Percentiles rank a stretch among this genome's conserved stretches.
phyloP scores from a whole-genome alignment of 1,284 basidiomycete species.

The Ganoderma leucocontextum region DNA sequence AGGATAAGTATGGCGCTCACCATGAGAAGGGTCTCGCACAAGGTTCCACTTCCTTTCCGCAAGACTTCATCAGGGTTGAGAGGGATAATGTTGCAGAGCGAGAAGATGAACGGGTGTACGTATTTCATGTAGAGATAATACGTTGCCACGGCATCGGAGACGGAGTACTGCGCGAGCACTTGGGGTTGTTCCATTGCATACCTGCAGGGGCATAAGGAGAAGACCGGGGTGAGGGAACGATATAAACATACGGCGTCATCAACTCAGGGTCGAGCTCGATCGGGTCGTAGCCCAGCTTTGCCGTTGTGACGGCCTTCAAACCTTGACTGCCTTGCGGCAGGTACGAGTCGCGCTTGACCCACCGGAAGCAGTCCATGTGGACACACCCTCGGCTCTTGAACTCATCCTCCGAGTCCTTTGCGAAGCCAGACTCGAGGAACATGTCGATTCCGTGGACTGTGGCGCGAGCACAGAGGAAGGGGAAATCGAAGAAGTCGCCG shows the following conservation, averaged over 20 bases:
- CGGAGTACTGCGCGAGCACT: conserved; percentile 95
- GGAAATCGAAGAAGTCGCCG: conserved; percentile 99
- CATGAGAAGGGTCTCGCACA: conserved; percentile 99
- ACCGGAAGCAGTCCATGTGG: conserved; percentile 99
- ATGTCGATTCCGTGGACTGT: conserved; percentile 94
- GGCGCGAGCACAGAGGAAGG: conserved; percentile 92
- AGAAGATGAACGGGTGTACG: conserved; percentile 99
- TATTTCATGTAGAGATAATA: conserved; percentile 99
- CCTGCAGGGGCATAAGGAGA: conserved; percentile 48
- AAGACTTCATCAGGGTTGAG: conserved; percentile 97
- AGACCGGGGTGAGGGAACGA: conserved; percentile 9
- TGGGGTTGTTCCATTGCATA: conserved; percentile 98
- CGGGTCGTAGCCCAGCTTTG: conserved; percentile 97
- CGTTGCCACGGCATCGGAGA: conserved; percentile 99
- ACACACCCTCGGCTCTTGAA: conserved; percentile 95
- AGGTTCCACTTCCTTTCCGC: conserved; percentile 94
- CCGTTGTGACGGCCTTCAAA: conserved; percentile 96
- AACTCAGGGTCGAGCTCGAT: conserved; percentile 98
- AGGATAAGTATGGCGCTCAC: conserved; percentile 53
- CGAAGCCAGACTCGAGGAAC: conserved; percentile 95
- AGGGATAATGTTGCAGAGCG: conserved; percentile 99
- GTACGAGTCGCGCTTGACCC: conserved; percentile 99
- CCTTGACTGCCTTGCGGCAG: conserved; percentile 98
- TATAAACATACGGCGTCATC: conserved; percentile 88
- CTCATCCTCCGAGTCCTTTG: conserved; percentile 92